phyloP scores from a whole-genome alignment of 2,329 filamentous ascomycete species.

The Cladosporium colombiae region DNA sequence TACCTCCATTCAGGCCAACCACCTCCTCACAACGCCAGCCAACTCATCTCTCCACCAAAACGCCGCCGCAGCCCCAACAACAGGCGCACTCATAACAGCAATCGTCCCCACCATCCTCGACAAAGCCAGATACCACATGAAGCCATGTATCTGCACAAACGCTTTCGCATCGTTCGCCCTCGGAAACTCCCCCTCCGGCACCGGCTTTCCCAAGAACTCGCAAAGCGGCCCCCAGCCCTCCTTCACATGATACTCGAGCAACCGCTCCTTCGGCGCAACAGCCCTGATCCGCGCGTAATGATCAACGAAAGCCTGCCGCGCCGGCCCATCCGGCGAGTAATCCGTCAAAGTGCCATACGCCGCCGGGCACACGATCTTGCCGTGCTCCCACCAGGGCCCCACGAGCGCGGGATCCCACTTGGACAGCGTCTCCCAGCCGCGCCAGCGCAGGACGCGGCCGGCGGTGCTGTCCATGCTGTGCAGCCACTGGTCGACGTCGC shows the following conservation, averaged over 20 bases:
- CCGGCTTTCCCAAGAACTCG: slow-evolving; percentile 4
- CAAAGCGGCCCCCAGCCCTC: slow-evolving; percentile 17
- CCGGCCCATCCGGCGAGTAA: slow-evolving; percentile 12
- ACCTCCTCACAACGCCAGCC: neutral
- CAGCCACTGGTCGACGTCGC: slow-evolving; percentile 48
- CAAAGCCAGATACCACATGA: slow-evolving; percentile 25
- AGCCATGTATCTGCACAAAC: slow-evolving; percentile 24
- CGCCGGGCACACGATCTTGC: slow-evolving; percentile 19
- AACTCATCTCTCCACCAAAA: slow-evolving; percentile 10
- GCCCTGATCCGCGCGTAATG: slow-evolving; percentile 19
- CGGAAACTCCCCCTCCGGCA: slow-evolving; percentile 14
- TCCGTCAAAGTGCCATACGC: slow-evolving; percentile 19
- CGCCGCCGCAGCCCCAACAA: slow-evolving; percentile 3
- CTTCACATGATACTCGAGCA: slow-evolving; percentile 22
- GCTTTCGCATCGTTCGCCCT: slow-evolving; percentile 14
- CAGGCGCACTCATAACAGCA: slow-evolving; percentile 9
- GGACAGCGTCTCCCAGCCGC: slow-evolving; percentile 20
- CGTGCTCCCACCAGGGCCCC: slow-evolving; percentile 22
- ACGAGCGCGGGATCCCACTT: slow-evolving; percentile 19
- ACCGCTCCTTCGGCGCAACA: slow-evolving; percentile 8
- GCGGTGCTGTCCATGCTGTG: slow-evolving; percentile 18
- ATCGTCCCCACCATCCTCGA: slow-evolving; percentile 24
- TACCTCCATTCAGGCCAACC: neutral
- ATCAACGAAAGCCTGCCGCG: slow-evolving; percentile 12
- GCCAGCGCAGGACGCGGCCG: slow-evolving; percentile 20